Evolutionary conservation across 306 rosid species (phyloP), one percentile per base, ranked within the genome.

Genomic region (peach (Prunus persica)): DNA sequence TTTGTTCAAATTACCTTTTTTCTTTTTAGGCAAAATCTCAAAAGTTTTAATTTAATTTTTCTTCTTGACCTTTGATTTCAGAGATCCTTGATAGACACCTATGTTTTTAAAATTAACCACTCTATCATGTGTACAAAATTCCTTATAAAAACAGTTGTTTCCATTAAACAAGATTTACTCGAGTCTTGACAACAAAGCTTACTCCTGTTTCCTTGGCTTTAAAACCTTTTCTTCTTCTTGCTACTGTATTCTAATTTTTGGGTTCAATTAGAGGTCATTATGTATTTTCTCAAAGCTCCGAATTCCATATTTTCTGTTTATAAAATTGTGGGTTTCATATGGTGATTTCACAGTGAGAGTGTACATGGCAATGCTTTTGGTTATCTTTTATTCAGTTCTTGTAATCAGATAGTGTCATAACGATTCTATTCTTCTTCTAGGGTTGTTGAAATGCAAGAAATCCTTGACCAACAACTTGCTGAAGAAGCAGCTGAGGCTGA

Each of bases 401-500:
- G 32, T 71, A 70, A 64, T 84, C 30, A 67, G 32, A 58, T 71
- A 15, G 50, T 71, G 43, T 51, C 14, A 24, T 32, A 32, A 49
- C 41, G 49, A 61, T 76, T 32, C 50, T 70, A 24, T 57, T 34
- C 11, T 60, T 76, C 73, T 82, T 63, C 46, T 56, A 95, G 97
- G 88, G 98, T 95, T 78, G 97, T 95, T 85, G 97, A 92, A 87
- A 95, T 90, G 97, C 98, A 95, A 88, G 98, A 95, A 84, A 90
- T 95, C 66, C 93, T 82, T 73, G 98, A 95, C 87, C 91, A 92
- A 84, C 98, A 92, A 84, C 80, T 92, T 88, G 97, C 97, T 70
- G 98, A 95, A 89, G 98, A 92, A 82, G 96, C 96, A 73, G 97
- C 97, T 24, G 98, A 95, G 85, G 97, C 96, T 72, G 98, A 95